Base-by-base conservation (phyloP, 805 yeast species). In the Candida maris region DNA sequence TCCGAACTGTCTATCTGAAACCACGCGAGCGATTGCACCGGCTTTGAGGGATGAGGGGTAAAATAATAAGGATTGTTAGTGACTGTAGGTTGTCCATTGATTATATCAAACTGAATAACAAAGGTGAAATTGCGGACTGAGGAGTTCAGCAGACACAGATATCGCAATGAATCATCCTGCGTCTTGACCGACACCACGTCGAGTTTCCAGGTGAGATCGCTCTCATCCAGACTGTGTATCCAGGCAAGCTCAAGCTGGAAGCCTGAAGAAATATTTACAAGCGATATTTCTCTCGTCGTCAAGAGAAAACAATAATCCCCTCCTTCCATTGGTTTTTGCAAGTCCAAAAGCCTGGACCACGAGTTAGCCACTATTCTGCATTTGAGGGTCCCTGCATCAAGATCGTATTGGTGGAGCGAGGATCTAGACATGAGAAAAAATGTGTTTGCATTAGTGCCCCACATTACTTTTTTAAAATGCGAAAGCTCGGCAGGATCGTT, bases 211-310 rank as follows among this genome's bases (percentile, higher is more conserved):
- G 85, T 68, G 1, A 72, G 70, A 46, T 85, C 95, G 1, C 54
- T 44, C 6, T 71, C 66, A 28, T 71, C 69, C 16, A 83, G 57
- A 41, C 62, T 73, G 56, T 87, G 96, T 42, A 79, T 81, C 89
- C 94, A 84, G 0, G 89, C 73, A 1, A 86, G 49, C 2, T 75
- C 41, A 39, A 83, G 67, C 20, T 59, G 59, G n/a, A 75, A 51
- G 9, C 61, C 58, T 12, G 45, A 36, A 13, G 54, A 53, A 3
- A 47, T 31, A 9, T 64, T 64, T 14, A 81, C 47, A 68, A 88
- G 62, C 0, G 77, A 70, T 6, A 88, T 34, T 48, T 84, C 89
- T 38, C 71, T 74, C 1, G 87, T 71, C 0, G 95, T 85, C 19
- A 87, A 59, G 5, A 84, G 48, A 27, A 82, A 68, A 3, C 71